Evolutionary conservation across 441 rosid species (phyloP).

Genomic region (Gossypium trilobum): DNA sequence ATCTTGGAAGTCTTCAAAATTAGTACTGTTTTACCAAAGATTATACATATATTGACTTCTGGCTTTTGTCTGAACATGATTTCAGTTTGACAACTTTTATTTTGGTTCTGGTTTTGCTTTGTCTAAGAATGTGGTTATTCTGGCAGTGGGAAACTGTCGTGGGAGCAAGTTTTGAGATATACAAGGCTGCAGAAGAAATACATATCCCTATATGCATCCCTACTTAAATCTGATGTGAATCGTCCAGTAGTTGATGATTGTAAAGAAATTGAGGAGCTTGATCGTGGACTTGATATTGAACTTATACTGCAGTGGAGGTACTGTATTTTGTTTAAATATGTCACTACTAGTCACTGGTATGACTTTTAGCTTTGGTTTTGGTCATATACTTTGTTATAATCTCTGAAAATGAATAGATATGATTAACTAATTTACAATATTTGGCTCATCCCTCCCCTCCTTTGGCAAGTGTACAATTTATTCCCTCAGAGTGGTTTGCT

Average conservation of each 20-base stretch:
- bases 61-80: neutral
- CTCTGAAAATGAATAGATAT: neutral
- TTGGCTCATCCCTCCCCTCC: neutral
- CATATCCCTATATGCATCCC: conserved; percentile 73
- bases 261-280: conserved; percentile 76
- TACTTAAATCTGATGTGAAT: conserved; percentile 73
- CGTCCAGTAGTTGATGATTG: conserved; percentile 59
- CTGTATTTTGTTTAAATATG: conserved; percentile 16
- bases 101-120: conserved; percentile 16
- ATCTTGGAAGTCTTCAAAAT: neutral
- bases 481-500: neutral
- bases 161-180: conserved; percentile 82
- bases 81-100: neutral
- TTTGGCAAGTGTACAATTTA: neutral
- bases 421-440: neutral
- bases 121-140: conserved; percentile 29
- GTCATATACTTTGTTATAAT: neutral
- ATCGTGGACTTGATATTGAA: conserved; percentile 80
- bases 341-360: neutral
- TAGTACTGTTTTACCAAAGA: neutral
- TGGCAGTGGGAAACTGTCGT: conserved; percentile 90
- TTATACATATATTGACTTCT: neutral
- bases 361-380: neutral
- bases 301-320: conserved; percentile 99
- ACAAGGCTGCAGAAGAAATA: conserved; percentile 81